Percentiles rank a stretch among this genome's conserved stretches.
Conservation (phyloP, 768 basidiomycete species). For the Leccinum boreale region DNA sequence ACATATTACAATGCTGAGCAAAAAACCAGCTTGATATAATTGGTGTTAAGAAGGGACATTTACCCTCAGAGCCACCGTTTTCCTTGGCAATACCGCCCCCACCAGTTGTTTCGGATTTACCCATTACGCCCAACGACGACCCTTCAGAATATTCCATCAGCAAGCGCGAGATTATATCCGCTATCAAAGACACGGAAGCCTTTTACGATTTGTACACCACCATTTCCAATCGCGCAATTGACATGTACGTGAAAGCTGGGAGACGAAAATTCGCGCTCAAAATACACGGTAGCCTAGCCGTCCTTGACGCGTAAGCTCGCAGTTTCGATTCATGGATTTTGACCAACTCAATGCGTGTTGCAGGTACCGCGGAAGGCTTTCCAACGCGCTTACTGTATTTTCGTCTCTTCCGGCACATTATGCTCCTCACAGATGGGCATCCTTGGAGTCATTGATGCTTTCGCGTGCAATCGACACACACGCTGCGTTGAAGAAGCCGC, state of each 20-base stretch:
- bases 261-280: conserved; percentile 84
- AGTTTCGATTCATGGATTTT: conserved; percentile 1
- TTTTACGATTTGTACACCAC: conserved; percentile 80
- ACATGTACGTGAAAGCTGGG: conserved; percentile 78
- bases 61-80: conserved; percentile 76
- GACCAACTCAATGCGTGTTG: conserved; percentile 7
- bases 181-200: conserved; percentile 48
- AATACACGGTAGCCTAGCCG: conserved; percentile 82
- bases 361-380: conserved; percentile 66
- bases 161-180: conserved; percentile 56
- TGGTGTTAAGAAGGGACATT: conserved; percentile 67
- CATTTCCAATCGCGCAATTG: conserved; percentile 78
- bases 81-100: conserved; percentile 40
- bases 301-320: conserved; percentile 78
- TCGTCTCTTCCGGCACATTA: conserved; percentile 84
- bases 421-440: conserved; percentile 76
- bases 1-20: background rate
- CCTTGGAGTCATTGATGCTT: conserved; percentile 76
- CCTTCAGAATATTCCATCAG: conserved; percentile 42
- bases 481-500: conserved; percentile 48
- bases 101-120: conserved; percentile 7
- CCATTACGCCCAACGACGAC: conserved; percentile 19
- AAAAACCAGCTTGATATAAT: conserved; percentile 73
- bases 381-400: conserved; percentile 65
- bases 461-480: conserved; percentile 72